Evolutionary conservation across 306 rosid genomes (phyloP).

Genomic region (Acacia melanoxylon): DNA sequence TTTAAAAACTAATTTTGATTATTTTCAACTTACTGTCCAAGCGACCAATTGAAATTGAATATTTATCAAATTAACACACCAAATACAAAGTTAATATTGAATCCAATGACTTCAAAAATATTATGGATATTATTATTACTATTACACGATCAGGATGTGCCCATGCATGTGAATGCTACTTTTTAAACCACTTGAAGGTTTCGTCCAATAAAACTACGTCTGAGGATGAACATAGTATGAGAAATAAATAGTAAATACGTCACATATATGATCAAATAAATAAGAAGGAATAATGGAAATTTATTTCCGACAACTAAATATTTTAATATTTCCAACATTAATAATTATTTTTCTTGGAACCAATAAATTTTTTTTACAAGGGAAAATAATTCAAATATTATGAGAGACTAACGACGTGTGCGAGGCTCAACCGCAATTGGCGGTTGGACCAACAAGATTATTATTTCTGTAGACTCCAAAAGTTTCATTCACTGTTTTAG

Average conservation of each 20-base stretch:
- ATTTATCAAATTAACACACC: no score
- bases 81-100: no score
- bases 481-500: background rate
- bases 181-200: background rate
- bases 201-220: background rate
- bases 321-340: no score
- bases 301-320: background rate
- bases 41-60: no score
- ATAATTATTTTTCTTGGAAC: no score
- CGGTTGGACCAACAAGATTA: background rate
- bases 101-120: background rate
- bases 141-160: slow-evolving; percentile 32
- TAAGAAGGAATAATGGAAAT: background rate
- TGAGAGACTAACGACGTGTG: no score
- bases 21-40: no score
- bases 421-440: no score
- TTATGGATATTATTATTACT: background rate
- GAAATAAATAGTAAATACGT: background rate
- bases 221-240: background rate
- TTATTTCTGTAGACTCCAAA: background rate
- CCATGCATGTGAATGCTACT: slow-evolving; percentile 2
- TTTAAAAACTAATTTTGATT: no score
- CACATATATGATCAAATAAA: background rate
- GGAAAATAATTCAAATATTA: no score
- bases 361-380: no score